Evolutionary conservation across 257 asterid species (phyloP).

Genomic region (Cruciata laevipes): DNA sequence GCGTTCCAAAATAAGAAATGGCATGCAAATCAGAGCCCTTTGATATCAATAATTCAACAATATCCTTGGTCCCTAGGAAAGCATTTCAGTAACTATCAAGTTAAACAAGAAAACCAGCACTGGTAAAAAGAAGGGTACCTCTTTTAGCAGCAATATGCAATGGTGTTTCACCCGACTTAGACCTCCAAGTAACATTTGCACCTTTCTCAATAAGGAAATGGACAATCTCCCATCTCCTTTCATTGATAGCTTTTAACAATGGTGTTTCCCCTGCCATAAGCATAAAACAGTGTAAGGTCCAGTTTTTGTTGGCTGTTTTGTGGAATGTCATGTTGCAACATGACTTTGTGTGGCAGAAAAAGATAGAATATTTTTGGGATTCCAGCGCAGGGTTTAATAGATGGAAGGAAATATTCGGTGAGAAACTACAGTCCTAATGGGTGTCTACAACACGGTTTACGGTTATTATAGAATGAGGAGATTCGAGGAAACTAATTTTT

Average conservation of each 20-base stretch:
- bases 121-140: conserved; percentile 2
- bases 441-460: no score
- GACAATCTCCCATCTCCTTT: neutral
- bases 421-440: no score
- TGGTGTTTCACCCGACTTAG: neutral
- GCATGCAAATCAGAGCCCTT: conserved; percentile 10
- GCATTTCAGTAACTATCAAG: neutral
- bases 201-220: conserved; percentile 16
- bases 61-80: conserved; percentile 5
- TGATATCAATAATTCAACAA: conserved; percentile 3
- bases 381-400: no score
- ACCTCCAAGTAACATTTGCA: conserved; percentile 10
- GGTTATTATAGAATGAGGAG: no score
- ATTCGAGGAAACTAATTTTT: no score
- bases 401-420: no score
- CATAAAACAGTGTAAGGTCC: no score
- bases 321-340: no score
- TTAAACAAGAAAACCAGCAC: neutral
- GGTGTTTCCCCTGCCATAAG: conserved; percentile 20
- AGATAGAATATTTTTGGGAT: no score
- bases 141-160: conserved; percentile 19
- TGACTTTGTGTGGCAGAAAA: no score
- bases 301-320: no score
- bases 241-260: conserved; percentile 16
- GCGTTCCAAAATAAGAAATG: conserved; percentile 5